Conservation (phyloP, 805 yeast genomes). For the Deakozyma indianensis region DNA sequence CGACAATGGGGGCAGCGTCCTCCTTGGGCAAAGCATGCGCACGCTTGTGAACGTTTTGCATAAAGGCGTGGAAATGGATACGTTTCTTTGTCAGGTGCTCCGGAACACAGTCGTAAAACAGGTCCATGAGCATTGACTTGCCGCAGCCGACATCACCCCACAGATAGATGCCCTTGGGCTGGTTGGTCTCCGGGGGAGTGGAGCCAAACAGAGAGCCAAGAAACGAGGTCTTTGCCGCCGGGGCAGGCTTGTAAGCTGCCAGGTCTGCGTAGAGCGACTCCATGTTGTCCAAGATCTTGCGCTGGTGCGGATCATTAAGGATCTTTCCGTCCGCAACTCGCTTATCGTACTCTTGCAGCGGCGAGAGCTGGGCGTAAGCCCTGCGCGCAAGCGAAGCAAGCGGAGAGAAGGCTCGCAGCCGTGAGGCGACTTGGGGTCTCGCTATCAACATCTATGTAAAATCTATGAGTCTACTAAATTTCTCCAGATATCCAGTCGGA, state of each 20-base stretch:
- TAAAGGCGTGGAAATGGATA: constrained; percentile 90
- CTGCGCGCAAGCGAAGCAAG: neutral
- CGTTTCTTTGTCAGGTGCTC: constrained; percentile 60
- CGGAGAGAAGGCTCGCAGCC: too few relatives aligned
- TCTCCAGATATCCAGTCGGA: too few relatives aligned
- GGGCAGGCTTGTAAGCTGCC: constrained; percentile 32
- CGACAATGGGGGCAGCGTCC: constrained; percentile 73
- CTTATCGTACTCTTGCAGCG: constrained; percentile 21
- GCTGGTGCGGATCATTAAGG: constrained; percentile 65
- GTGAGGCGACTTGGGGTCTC: too few relatives aligned
- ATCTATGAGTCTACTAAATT: too few relatives aligned
- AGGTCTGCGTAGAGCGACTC: constrained; percentile 45
- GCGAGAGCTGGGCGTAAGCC: constrained; percentile 8
- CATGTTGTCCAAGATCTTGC: constrained; percentile 51
- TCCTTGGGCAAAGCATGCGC: constrained; percentile 66
- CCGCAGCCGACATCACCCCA: constrained; percentile 99
- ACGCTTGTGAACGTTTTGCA: constrained; percentile 86
- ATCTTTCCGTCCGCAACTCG: constrained; percentile 19
- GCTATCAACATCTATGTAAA: too few relatives aligned
- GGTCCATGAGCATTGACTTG: constrained; percentile 95
- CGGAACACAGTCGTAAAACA: constrained; percentile 79
- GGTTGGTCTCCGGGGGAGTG: constrained; percentile 12
- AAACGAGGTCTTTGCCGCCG: constrained; percentile 34
- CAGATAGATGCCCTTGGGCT: constrained; percentile 73
- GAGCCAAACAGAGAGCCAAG: constrained; percentile 16